These are phyloP conservation scores for Omphalotus olearius DNA, from an alignment of 1,284 basidiomycete genomes.

Conservation along the genomic window DNA sequence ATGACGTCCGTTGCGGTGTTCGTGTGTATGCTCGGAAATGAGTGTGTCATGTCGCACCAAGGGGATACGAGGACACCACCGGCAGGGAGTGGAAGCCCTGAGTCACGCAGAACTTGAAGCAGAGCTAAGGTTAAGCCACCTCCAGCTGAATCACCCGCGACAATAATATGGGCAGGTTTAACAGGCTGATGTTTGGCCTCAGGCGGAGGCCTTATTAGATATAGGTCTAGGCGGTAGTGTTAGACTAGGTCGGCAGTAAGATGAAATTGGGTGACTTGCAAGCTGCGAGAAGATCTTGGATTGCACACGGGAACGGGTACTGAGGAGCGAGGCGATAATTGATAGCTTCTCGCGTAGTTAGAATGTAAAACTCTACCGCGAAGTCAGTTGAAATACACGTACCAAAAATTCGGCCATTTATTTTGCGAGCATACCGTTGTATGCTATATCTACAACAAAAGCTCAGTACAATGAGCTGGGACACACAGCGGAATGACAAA, in stretches of 20 bases:
- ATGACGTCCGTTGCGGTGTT: conserved; percentile 87
- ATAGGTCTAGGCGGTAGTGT: conserved; percentile 35
- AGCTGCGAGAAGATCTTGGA: conserved; percentile 85
- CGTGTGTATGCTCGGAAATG: conserved; percentile 83
- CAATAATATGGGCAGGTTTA: conserved; percentile 77
- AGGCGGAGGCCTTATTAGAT: conserved; percentile 61
- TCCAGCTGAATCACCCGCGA: conserved; percentile 93
- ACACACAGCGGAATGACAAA: conserved; percentile 21
- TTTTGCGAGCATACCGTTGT: conserved; percentile 86
- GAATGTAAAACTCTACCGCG: background rate
- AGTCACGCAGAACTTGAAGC: conserved; percentile 90
- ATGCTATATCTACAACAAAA: conserved; percentile 53
- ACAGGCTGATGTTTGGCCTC: conserved; percentile 73
- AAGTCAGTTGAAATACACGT: conserved; percentile 18
- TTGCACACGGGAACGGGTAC: conserved; percentile 94
- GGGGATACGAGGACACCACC: conserved; percentile 85
- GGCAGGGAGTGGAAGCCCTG: conserved; percentile 78
- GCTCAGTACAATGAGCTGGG: background rate
- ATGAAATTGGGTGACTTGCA: conserved; percentile 41
- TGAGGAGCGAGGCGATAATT: conserved; percentile 92
- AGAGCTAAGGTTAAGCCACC: conserved; percentile 85
- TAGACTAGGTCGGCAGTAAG: background rate
- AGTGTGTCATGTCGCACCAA: conserved; percentile 94
- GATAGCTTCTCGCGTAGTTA: conserved; percentile 49
- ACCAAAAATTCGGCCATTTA: conserved; percentile 85